Base-by-base conservation (phyloP, 2,329 filamentous ascomycete species). In the Colletotrichum noveboracense region DNA sequence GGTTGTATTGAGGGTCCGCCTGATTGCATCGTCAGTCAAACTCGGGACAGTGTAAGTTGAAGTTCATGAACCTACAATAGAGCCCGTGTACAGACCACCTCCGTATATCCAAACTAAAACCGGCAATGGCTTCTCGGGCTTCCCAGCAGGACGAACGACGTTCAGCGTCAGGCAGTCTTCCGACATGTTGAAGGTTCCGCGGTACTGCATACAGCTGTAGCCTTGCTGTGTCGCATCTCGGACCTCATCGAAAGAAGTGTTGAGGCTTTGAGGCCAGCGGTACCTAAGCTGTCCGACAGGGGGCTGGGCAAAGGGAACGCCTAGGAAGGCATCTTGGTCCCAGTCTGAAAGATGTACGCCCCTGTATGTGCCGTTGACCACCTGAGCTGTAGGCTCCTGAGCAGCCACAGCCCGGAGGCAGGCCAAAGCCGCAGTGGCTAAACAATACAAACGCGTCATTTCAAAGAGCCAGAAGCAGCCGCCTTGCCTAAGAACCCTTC, bases 1-100 rank as follows among this genome's bases (percentile, higher is more conserved):
- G 86, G 79, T 94, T 94, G 80, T 94, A 94, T 70, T 91, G 88
- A 7, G 88, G 85, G 75, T 92, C 90, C 76, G 83, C 78, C 78
- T 75, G 43, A 48, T 32, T 7, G 14, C 66, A 9, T 36, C 34
- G n/a, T 72, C 43, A 71, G 68, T 64, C 36, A 48, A 52, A n/a
- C 43, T 52, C 1, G 7, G 5, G 14, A n/a, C 9, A 7, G 18
- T 7, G 16, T 14, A 2, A 16, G 18, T 21, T 9, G 18, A 8
- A 32, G 14, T 21, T 7, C 5, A 30, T 18, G 16, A 24, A 16
- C 70, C n/a, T 55, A 75, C 74, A 52, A 87, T 80, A 80, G 87
- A 85, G 2, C 91, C 91, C 36, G 86, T 83, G 67, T 84, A 87
- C 12, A 91, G 86, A 3, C 89, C 90, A 36, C 90, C 91, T 14